Evolutionary conservation across 2,329 filamentous ascomycete genomes (phyloP).

Genomic region (Fusarium annulatum): DNA sequence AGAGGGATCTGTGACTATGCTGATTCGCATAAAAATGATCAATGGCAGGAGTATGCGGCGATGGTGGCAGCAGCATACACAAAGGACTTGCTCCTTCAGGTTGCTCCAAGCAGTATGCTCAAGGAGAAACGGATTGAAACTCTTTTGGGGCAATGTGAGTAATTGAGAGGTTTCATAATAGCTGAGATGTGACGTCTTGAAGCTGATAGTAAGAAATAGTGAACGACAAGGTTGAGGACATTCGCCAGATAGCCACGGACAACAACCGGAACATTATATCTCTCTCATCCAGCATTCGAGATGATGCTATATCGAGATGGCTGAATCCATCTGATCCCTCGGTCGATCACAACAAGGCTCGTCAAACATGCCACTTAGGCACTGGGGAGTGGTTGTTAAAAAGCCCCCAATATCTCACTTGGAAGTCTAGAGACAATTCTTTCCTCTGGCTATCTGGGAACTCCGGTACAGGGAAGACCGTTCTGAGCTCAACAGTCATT

Average conservation of each 20-base stretch:
- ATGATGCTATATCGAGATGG: neutral
- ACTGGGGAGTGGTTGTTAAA: rapidly evolving
- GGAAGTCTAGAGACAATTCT: rapidly evolving
- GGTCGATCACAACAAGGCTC: neutral
- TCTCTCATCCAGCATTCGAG: rapidly evolving
- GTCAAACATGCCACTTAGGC: rapidly evolving
- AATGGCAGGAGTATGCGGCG: rapidly evolving
- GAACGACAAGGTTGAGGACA: rapidly evolving
- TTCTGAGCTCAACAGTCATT: neutral
- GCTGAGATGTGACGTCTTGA: too few relatives aligned
- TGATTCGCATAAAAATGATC: rapidly evolving
- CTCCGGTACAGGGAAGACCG: rapidly evolving
- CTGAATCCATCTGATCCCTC: rapidly evolving
- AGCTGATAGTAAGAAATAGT: rapidly evolving
- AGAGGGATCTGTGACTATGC: rapidly evolving
- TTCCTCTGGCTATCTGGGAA: neutral
- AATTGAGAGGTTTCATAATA: too few relatives aligned
- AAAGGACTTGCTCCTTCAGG: rapidly evolving
- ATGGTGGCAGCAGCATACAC: rapidly evolving
- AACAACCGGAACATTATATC: rapidly evolving
- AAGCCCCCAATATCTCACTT: rapidly evolving
- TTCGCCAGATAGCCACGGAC: rapidly evolving
- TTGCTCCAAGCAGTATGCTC: rapidly evolving
- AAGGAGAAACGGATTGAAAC: rapidly evolving
- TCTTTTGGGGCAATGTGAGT: rapidly evolving